These are phyloP conservation scores for Fusarium clavum DNA, from an alignment of 2,329 filamentous ascomycete species.

Conservation along the genomic window DNA sequence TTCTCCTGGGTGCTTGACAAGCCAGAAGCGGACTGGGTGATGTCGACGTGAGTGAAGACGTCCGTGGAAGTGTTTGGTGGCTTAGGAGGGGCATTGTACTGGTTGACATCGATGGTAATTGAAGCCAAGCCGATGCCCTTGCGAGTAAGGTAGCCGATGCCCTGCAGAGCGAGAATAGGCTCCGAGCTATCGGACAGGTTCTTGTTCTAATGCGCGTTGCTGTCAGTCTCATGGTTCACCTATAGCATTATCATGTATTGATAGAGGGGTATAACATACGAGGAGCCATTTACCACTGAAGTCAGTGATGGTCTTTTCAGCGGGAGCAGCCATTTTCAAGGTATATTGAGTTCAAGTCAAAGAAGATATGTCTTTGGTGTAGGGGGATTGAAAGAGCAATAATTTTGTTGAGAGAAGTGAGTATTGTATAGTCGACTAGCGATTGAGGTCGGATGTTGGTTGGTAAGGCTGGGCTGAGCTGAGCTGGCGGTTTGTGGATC, in stretches of 20 bases:
- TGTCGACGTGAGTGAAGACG: conserved; percentile 71
- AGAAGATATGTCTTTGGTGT: not conserved
- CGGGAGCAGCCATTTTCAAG: conserved; percentile 76
- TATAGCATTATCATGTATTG: not conserved
- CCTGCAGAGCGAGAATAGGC: conserved; percentile 77
- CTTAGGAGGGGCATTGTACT: conserved; percentile 61
- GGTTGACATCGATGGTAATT: conserved; percentile 72
- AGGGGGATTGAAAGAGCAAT: not conserved
- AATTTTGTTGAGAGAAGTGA: conserved; percentile 3
- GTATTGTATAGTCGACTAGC: not conserved
- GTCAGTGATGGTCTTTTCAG: conserved; percentile 73
- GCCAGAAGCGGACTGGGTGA: conserved; percentile 79
- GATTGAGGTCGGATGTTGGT: not conserved
- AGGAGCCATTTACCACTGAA: conserved; percentile 77
- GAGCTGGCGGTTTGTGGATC: conserved; percentile 26
- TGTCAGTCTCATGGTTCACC: conserved; percentile 11
- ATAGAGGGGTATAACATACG: conserved; percentile 59
- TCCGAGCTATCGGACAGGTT: conserved; percentile 76
- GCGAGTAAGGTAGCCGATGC: conserved; percentile 77
- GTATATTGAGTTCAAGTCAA: not conserved
- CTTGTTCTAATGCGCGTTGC: conserved; percentile 72
- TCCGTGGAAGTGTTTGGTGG: conserved; percentile 56
- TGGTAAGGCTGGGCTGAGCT: conserved; percentile 17
- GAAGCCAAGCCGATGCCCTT: conserved; percentile 77
- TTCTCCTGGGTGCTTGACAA: conserved; percentile 72